Percentiles rank a stretch among this genome's conserved stretches.
Conservation (phyloP, 2,329 filamentous ascomycete genomes). For the Coleophoma crateriformis region DNA sequence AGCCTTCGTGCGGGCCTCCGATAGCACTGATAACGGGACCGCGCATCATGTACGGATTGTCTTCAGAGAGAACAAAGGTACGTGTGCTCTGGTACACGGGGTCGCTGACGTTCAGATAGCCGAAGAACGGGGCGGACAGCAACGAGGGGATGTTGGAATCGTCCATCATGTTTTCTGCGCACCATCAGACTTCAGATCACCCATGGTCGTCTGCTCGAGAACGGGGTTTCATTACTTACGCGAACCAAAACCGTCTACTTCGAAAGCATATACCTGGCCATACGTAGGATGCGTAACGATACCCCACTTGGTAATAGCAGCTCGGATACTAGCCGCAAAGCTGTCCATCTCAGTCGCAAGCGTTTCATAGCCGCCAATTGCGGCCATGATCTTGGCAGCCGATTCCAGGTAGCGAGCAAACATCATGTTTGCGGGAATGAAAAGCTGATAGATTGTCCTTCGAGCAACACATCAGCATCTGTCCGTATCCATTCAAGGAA, state of each 20-base stretch:
- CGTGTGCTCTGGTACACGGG: conserved; percentile 73
- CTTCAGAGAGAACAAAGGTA: conserved; percentile 67
- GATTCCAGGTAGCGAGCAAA: conserved; percentile 57
- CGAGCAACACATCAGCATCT: too few relatives aligned
- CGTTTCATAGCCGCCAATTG: conserved; percentile 40
- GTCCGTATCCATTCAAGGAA: background rate
- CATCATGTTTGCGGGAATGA: conserved; percentile 90
- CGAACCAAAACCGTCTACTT: conserved; percentile 67
- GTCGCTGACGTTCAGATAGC: conserved; percentile 53
- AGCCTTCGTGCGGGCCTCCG: conserved; percentile 63
- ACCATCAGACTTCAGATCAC: conserved; percentile 15
- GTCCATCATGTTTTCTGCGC: conserved; percentile 55
- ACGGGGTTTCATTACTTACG: conserved; percentile 27
- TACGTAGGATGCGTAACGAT: conserved; percentile 58
- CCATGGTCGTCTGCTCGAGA: background rate
- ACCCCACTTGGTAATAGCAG: conserved; percentile 65
- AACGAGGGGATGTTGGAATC: conserved; percentile 67
- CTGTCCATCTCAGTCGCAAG: conserved; percentile 50
- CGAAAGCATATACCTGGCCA: conserved; percentile 69
- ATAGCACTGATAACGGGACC: conserved; percentile 55
- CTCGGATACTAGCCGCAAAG: conserved; percentile 57
- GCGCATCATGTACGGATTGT: conserved; percentile 71
- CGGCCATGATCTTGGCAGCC: conserved; percentile 45
- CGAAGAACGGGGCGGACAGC: conserved; percentile 58
- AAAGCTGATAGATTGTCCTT: conserved; percentile 68